Conservation (phyloP, 1,284 basidiomycete genomes). For the Blastosporella zonata region DNA sequence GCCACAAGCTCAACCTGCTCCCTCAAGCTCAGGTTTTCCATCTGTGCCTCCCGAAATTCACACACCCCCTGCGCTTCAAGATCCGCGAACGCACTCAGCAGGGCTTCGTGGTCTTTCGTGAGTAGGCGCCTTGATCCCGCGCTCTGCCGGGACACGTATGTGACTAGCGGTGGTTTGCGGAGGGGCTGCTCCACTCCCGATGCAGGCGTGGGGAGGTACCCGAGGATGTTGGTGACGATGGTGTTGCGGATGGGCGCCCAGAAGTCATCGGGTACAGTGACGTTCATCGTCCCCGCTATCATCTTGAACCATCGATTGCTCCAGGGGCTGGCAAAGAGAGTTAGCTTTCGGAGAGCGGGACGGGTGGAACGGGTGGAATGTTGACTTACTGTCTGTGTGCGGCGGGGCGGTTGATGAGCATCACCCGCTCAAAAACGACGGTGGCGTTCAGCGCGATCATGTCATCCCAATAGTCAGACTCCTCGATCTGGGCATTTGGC, state of each 20-base stretch:
- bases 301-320: constrained; percentile 35
- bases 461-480: constrained; percentile 35
- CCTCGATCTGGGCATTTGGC: constrained; percentile 33
- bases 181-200: constrained; percentile 1
- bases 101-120: constrained; percentile 29
- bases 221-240: constrained; percentile 32
- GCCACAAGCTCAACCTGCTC: constrained; percentile 37
- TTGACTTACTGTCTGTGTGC: constrained; percentile 33
- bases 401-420: constrained; percentile 32
- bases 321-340: constrained; percentile 24
- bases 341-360: constrained; percentile 1
- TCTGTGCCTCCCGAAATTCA: constrained; percentile 31
- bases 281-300: constrained; percentile 37
- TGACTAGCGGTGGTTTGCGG: constrained; percentile 33
- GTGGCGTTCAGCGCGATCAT: constrained; percentile 28
- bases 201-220: constrained; percentile 22
- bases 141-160: constrained; percentile 39
- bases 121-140: constrained; percentile 28
- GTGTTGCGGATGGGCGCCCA: constrained; percentile 35
- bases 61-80: constrained; percentile 34
- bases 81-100: constrained; percentile 31
- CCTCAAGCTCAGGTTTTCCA: constrained; percentile 33
- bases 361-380: constrained; percentile 1
- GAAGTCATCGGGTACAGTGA: constrained; percentile 29
- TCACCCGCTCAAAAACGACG: constrained; percentile 33